Base-by-base conservation (phyloP, 768 basidiomycete species). In the Mycena vitilis region DNA sequence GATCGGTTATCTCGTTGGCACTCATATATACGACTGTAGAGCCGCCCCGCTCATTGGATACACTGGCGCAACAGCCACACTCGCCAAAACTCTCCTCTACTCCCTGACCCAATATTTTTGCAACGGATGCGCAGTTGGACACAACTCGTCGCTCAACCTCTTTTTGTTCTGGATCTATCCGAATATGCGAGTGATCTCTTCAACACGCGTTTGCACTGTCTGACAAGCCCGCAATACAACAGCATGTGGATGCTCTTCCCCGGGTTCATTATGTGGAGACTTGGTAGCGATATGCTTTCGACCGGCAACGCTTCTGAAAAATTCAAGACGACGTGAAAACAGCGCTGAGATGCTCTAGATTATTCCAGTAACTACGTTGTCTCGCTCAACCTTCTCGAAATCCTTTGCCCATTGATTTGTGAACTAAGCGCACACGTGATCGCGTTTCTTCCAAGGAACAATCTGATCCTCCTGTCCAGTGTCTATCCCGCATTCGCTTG, bases 21-120 rank as follows among this genome's bases (percentile, higher is more conserved):
- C 86, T 15, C 86, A 94, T 73, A 78, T 87, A 52, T 79, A 79
- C 78, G 88, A 52, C 74, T 75, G 73, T 48, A 74, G 79, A 53
- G 75, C 85, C 15, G 92, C 94, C 4, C 89, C 92, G 2, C 73
- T 95, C 12, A 76, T 95, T 48, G 94, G 94, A 5, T 93, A 94
- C 75, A 83, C 89, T 12, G 87, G 87, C 13, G 89, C 85, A 10
- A 81, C 85, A 8, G 89, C 93, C 86, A 95, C 94, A 4, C 79
- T 94, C 38, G 87, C 87, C 38, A 95, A 95, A 82, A 95, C 94
- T 2, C 78, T 86, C 2, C 84, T 95, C 37, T 95, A 95, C 77
- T 84, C 85, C 74, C 34, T 59, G 10, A 73, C 82, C 23, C 89
- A 93, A 78, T 88, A 88, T 75, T 92, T 86, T 73, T 93, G 92